These are phyloP conservation scores for Prunus salicina DNA, from an alignment of 306 rosid species.

Conservation along the genomic window DNA sequence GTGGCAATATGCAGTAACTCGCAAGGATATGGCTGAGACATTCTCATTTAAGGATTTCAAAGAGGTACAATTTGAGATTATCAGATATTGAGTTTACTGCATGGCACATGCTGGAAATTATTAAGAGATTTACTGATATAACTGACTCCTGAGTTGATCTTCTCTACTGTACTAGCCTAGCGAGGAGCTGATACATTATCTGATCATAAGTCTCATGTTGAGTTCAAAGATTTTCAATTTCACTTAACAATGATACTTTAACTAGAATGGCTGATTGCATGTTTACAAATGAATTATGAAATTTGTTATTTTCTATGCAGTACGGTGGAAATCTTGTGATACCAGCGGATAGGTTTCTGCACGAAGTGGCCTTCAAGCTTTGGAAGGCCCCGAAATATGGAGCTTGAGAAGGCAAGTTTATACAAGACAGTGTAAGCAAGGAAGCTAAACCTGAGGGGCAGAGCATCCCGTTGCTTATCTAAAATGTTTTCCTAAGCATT, in stretches of 20 bases:
- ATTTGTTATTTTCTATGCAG: conserved; percentile 38
- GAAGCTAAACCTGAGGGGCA: not conserved
- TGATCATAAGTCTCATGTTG: not conserved
- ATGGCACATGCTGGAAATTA: not conserved
- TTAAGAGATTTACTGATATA: not conserved
- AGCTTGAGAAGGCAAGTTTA: conserved; percentile 41
- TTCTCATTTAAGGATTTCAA: conserved; percentile 73
- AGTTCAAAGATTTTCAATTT: not conserved
- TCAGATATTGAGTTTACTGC: not conserved
- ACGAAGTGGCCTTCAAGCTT: conserved; percentile 90
- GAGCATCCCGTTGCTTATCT: not conserved
- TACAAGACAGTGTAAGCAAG: not conserved
- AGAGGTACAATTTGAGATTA: conserved; percentile 49
- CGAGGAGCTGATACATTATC: not conserved
- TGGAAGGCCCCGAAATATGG: conserved; percentile 99
- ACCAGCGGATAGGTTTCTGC: conserved; percentile 92
- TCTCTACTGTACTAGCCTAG: not conserved
- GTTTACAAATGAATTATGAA: not conserved
- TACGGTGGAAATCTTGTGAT: conserved; percentile 73
- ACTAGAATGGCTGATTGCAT: not conserved
- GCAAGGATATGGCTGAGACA: conserved; percentile 62
- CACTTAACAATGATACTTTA: not conserved
- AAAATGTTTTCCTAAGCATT: not conserved
- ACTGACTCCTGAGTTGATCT: not conserved
- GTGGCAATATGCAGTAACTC: conserved; percentile 87